A percentile compares a stretch with the other conserved stretches of the same genome.
Evolutionary conservation across 352 stramenopile species (phyloP).

Genomic region (Aphanomyces stellatus): DNA sequence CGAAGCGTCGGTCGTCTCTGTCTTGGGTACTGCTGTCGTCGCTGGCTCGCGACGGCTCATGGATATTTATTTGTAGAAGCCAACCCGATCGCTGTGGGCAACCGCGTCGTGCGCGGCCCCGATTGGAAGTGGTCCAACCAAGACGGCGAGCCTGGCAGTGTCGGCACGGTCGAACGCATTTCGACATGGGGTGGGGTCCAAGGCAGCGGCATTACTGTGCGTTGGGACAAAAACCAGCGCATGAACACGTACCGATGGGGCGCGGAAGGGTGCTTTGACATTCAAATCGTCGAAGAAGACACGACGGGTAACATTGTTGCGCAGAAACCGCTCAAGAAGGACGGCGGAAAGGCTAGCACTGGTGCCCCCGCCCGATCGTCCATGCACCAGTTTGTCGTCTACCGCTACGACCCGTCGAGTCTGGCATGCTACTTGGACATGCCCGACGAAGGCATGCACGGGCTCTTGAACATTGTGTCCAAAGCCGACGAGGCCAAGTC

Average conservation of each 20-base stretch:
- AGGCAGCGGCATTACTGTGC: slow-evolving; percentile 65
- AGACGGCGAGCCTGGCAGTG: slow-evolving; percentile 49
- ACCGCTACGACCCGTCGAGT: slow-evolving; percentile 40
- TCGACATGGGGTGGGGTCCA: slow-evolving; percentile 69
- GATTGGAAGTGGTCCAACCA: slow-evolving; percentile 80
- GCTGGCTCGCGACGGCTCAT: not conserved
- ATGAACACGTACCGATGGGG: slow-evolving; percentile 80
- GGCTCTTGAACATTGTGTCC: slow-evolving; percentile 39
- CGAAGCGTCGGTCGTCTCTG: too few species aligned
- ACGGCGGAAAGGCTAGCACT: slow-evolving; percentile 23
- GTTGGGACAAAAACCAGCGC: slow-evolving; percentile 76
- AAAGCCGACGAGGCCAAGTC: slow-evolving; percentile 18
- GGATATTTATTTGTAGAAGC: not conserved
- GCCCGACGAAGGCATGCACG: slow-evolving; percentile 38
- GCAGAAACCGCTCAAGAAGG: slow-evolving; percentile 40
- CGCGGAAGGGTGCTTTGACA: slow-evolving; percentile 64
- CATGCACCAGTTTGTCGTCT: slow-evolving; percentile 55
- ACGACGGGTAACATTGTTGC: slow-evolving; percentile 30
- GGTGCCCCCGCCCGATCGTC: slow-evolving; percentile 20
- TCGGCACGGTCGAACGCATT: slow-evolving; percentile 66
- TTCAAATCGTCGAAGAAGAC: slow-evolving; percentile 59
- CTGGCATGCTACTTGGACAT: slow-evolving; percentile 44
- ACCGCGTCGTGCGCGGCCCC: slow-evolving; percentile 58
- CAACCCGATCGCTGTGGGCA: slow-evolving; percentile 41
- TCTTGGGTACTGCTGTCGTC: slow-evolving; percentile 11